Conservation (phyloP, 2,329 filamentous ascomycete species). For the Graphilbum sp. region DNA sequence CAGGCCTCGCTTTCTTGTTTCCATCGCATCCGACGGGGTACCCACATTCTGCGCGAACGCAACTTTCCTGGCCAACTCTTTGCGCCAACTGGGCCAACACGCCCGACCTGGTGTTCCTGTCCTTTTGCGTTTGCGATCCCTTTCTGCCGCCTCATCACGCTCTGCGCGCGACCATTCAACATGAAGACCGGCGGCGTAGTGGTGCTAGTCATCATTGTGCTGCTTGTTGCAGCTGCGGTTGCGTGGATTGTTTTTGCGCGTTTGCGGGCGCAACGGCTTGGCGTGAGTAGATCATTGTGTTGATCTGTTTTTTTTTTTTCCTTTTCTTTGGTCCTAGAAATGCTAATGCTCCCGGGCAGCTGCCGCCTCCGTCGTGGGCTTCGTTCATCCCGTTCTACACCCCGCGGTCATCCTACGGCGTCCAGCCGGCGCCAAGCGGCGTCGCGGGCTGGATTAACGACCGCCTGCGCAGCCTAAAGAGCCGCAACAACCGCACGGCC, state of each 20-base stretch:
- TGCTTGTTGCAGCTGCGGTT: constrained; percentile 37
- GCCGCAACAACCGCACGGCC: constrained; percentile 44
- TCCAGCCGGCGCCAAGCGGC: constrained; percentile 41
- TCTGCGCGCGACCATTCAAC: constrained; percentile 10
- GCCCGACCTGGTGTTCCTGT: too few species aligned
- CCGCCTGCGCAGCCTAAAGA: constrained; percentile 45
- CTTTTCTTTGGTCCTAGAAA: constrained; percentile 1
- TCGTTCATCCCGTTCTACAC: constrained; percentile 57
- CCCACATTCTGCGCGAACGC: too few species aligned
- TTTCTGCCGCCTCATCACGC: not conserved
- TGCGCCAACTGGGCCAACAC: too few species aligned
- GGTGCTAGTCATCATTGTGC: constrained; percentile 54
- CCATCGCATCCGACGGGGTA: too few species aligned
- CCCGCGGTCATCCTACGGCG: constrained; percentile 27
- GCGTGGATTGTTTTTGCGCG: constrained; percentile 59
- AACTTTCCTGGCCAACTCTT: too few species aligned
- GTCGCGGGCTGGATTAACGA: constrained; percentile 58
- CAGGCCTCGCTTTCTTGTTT: too few species aligned
- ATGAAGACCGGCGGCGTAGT: constrained; percentile 50
- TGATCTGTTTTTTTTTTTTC: not conserved
- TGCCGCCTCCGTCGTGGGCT: constrained; percentile 50
- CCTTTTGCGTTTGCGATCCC: not conserved
- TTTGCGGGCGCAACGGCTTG: constrained; percentile 54
- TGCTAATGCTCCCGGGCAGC: too few species aligned
- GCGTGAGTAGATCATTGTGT: constrained; percentile 27